These are phyloP conservation scores for Lasiodiplodia gonubiensis DNA, from an alignment of 2,329 filamentous ascomycete genomes.

Conservation along the genomic window DNA sequence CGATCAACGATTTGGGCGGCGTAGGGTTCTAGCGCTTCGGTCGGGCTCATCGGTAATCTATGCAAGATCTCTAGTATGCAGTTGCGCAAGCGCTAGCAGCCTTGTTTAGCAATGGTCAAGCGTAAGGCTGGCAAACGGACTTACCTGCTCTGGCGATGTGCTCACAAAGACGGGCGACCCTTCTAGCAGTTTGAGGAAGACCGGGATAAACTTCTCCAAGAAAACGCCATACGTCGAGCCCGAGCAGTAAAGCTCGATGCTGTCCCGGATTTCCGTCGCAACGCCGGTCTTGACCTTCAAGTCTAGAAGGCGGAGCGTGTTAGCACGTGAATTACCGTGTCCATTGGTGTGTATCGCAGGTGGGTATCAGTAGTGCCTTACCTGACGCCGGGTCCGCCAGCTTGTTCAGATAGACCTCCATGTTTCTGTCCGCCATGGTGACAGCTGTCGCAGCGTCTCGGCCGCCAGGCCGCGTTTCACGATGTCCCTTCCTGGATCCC, in stretches of 20 bases:
- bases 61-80: slow-evolving; percentile 94
- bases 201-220: slow-evolving; percentile 84
- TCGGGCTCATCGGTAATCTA: slow-evolving; percentile 75
- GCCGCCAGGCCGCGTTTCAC: slow-evolving; percentile 4
- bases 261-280: slow-evolving; percentile 86
- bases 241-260: slow-evolving; percentile 84
- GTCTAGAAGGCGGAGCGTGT: slow-evolving; percentile 61
- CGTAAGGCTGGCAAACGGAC: slow-evolving; percentile 32
- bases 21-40: slow-evolving; percentile 85
- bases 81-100: slow-evolving; percentile 75
- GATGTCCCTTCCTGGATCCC: background rate
- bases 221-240: slow-evolving; percentile 80
- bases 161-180: slow-evolving; percentile 90
- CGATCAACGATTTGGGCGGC: slow-evolving; percentile 88
- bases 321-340: background rate
- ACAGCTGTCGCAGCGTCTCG: slow-evolving; percentile 23
- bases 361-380: slow-evolving; percentile 32
- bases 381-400: slow-evolving; percentile 51
- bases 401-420: slow-evolving; percentile 55
- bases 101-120: slow-evolving; percentile 41
- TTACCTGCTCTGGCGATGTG: slow-evolving; percentile 85
- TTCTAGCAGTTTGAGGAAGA: slow-evolving; percentile 84
- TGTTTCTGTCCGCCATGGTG: slow-evolving; percentile 48
- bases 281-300: slow-evolving; percentile 80
- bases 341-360: background rate